Base-by-base conservation (phyloP, 208 protist species). In the Leishmania amazonensis region DNA sequence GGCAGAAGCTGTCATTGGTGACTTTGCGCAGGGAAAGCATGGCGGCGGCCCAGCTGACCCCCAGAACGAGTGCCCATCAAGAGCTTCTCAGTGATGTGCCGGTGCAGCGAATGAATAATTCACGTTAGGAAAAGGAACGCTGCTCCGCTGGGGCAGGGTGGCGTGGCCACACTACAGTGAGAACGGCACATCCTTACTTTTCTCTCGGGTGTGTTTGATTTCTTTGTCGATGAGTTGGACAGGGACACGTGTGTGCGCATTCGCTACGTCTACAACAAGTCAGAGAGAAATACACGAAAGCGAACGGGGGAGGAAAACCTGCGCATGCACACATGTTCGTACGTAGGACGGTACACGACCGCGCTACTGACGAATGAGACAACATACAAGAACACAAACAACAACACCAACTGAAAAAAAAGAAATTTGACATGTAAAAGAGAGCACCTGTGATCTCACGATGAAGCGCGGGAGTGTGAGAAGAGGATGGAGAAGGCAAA, bases 371-470 rank as follows among this genome's bases (percentile, higher is more conserved):
- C 9, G 45, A 31, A 54, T 3, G 21, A 31, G n/a, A 45, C 5
- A 51, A 54, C 70, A 51, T 13, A 38, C 13, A 45, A 53, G 15
- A 53, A 31, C 42, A 74, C 28, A 31, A 51, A 53, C 40, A 54
- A 74, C 17, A 54, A 40, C 21, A 17, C 70, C 45, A 35, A 76
- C 40, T 1, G 21, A 53, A 54, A 40, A 75, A 81, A 28, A 65
- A 35, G 51, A 57, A 24, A 35, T 31, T 11, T 49, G 11, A 15
- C 42, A 77, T 45, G 17, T 54, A 77, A 60, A 81, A 51, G 54
- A 77, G 35, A 75, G 51, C 79, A 58, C 53, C 28, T 3, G 83
- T 53, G 28, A 54, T 74, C 24, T 74, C 70, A 51, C 1, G 38
- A 74, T 35, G 47, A 74, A 53, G 70, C 45, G 28, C 35, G 19